phyloP scores from a whole-genome alignment of 2,329 filamentous ascomycete genomes.

The Metarhizium brunneum region DNA sequence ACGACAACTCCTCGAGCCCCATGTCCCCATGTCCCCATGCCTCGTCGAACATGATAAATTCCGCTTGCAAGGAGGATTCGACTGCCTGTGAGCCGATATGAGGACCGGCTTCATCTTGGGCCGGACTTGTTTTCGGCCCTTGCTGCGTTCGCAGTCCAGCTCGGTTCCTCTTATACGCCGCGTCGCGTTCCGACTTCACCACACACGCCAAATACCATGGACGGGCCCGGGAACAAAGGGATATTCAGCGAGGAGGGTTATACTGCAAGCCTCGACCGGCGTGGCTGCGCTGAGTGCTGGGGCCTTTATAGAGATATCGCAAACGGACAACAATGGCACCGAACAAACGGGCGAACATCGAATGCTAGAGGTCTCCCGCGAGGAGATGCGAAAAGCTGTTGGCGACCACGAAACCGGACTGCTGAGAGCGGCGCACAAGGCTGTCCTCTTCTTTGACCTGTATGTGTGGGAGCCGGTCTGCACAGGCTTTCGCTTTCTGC shows the following conservation, averaged over 20 bases:
- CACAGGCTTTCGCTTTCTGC: conserved; percentile 79
- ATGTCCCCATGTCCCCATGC: background rate
- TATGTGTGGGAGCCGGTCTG: conserved; percentile 79
- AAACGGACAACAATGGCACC: conserved; percentile 39
- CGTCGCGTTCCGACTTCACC: conserved; percentile 16
- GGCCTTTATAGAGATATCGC: conserved; percentile 48
- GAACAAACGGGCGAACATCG: conserved; percentile 66
- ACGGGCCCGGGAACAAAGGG: conserved; percentile 1
- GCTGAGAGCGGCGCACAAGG: conserved; percentile 43
- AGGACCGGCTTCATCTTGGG: conserved; percentile 32
- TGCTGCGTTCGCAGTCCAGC: conserved; percentile 18
- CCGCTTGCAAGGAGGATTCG: conserved; percentile 1
- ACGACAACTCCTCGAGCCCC: background rate
- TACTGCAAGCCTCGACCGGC: conserved; percentile 31
- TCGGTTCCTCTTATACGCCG: conserved; percentile 12
- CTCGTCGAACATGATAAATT: conserved; percentile 10
- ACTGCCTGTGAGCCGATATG: conserved; percentile 29
- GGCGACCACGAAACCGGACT: conserved; percentile 52
- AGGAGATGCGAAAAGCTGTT: conserved; percentile 65
- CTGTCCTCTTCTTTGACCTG: conserved; percentile 59
- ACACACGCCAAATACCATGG: conserved; percentile 18
- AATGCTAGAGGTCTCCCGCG: conserved; percentile 75
- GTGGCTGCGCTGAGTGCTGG: conserved; percentile 40
- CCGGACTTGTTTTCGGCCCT: conserved; percentile 33
- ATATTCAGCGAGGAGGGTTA: conserved; percentile 14